These are phyloP conservation scores for Xylaria polymorpha DNA, from an alignment of 2,329 filamentous ascomycete species.

Conservation along the genomic window DNA sequence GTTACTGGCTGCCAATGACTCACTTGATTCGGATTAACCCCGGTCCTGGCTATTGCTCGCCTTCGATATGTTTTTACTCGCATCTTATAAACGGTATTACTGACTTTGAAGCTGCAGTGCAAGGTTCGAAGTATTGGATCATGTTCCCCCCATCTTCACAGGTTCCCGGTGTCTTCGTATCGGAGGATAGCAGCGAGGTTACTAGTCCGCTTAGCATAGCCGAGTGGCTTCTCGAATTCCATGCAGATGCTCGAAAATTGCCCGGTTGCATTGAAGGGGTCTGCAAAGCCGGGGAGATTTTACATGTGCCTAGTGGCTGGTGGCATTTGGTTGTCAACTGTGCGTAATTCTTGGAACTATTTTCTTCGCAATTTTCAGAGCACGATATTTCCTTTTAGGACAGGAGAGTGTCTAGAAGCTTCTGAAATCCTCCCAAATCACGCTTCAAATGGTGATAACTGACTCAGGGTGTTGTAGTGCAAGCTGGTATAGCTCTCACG, in stretches of 20 bases:
- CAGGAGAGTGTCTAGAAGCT: no score
- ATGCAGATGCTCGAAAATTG: slow-evolving; percentile 79
- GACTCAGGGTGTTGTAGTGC: no score
- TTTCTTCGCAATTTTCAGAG: no score
- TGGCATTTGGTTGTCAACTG: slow-evolving; percentile 97
- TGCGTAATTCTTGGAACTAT: slow-evolving; percentile 58
- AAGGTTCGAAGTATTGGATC: slow-evolving; percentile 96
- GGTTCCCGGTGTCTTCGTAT: slow-evolving; percentile 91
- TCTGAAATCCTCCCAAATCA: no score
- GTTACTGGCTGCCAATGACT: neutral
- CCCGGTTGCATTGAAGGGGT: slow-evolving; percentile 87
- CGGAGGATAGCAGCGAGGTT: slow-evolving; percentile 89
- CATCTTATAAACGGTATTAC: neutral
- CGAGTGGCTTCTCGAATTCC: slow-evolving; percentile 95
- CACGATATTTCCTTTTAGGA: no score
- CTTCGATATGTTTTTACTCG: neutral
- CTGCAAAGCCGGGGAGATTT: slow-evolving; percentile 83
- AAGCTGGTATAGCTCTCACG: slow-evolving; percentile 81
- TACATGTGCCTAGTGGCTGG: slow-evolving; percentile 95
- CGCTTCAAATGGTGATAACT: no score
- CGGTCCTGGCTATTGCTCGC: neutral
- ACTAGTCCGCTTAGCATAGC: slow-evolving; percentile 94
- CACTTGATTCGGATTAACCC: neutral
- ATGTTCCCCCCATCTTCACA: slow-evolving; percentile 87
- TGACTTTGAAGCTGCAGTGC: slow-evolving; percentile 57